These are phyloP conservation scores for Platismatia glauca DNA, from an alignment of 495 filamentous ascomycete species.

Conservation along the genomic window DNA sequence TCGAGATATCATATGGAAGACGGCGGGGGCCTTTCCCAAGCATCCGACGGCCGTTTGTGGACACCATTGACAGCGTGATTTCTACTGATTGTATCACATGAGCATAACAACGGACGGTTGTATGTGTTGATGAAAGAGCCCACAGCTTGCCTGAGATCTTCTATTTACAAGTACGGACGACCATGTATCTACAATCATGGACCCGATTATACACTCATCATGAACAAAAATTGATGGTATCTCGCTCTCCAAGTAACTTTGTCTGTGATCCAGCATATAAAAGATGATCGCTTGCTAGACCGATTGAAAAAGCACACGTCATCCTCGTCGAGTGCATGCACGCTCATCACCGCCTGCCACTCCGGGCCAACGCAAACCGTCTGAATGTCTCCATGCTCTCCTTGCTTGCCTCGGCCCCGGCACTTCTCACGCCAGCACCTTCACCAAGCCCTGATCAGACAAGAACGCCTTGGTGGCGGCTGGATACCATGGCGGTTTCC, in stretches of 20 bases:
- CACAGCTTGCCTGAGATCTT: not conserved
- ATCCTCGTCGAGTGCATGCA: not conserved
- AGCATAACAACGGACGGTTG: not conserved
- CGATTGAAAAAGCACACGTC: not conserved
- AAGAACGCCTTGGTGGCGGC: not conserved
- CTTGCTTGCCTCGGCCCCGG: constrained; percentile 27
- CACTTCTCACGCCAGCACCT: constrained; percentile 35
- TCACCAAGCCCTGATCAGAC: constrained; percentile 23
- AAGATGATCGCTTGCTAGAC: not conserved
- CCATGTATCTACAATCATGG: not conserved
- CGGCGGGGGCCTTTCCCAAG: not conserved
- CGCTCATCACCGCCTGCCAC: not conserved
- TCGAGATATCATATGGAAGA: not conserved
- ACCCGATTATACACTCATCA: not conserved
- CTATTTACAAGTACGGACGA: not conserved
- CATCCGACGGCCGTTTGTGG: not conserved
- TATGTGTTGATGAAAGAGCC: not conserved
- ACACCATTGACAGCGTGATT: too few relatives aligned
- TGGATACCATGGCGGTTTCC: constrained; percentile 9
- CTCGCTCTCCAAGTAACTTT: not conserved
- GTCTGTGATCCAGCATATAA: not conserved
- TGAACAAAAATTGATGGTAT: not conserved
- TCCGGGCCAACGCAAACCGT: constrained; percentile 20
- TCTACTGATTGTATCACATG: not conserved
- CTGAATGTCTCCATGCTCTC: constrained; percentile 29